Conservation (phyloP, 2,329 filamentous ascomycete genomes). For the Paraphoma chrysanthemicola region DNA sequence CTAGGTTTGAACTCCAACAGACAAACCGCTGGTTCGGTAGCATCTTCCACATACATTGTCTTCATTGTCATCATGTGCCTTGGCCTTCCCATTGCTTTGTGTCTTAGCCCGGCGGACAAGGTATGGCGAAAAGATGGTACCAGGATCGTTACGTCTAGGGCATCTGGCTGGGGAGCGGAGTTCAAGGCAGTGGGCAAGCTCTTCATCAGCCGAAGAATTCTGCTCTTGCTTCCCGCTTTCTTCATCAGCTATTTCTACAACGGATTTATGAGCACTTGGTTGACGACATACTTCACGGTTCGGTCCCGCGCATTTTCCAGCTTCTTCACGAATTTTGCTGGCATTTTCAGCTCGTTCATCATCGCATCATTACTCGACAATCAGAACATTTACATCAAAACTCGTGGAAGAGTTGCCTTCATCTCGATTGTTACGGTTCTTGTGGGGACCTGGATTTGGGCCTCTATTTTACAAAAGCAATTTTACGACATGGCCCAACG, state of each 20-base stretch:
- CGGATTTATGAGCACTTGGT: slow-evolving; percentile 44
- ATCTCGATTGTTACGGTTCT: slow-evolving; percentile 37
- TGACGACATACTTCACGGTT: slow-evolving; percentile 46
- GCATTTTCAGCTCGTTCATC: slow-evolving; percentile 45
- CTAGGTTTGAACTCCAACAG: slow-evolving; percentile 55
- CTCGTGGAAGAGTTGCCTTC: slow-evolving; percentile 38
- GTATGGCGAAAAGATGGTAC: slow-evolving; percentile 55
- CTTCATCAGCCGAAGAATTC: slow-evolving; percentile 38
- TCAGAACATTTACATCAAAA: slow-evolving; percentile 43
- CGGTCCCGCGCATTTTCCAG: slow-evolving; percentile 42
- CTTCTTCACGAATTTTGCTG: slow-evolving; percentile 48
- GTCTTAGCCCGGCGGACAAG: slow-evolving; percentile 55
- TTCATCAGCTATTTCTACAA: slow-evolving; percentile 50
- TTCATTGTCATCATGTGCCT: slow-evolving; percentile 59
- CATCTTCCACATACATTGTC: slow-evolving; percentile 52
- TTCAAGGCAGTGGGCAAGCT: slow-evolving; percentile 40
- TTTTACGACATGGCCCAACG: slow-evolving; percentile 36
- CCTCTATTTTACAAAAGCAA: slow-evolving; percentile 38
- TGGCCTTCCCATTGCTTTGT: slow-evolving; percentile 51
- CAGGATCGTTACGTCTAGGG: slow-evolving; percentile 31
- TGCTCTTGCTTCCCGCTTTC: slow-evolving; percentile 44
- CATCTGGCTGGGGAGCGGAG: slow-evolving; percentile 31
- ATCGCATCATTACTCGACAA: slow-evolving; percentile 43
- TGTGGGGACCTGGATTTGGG: slow-evolving; percentile 46
- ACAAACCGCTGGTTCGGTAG: slow-evolving; percentile 48